phyloP scores from a whole-genome alignment of 495 filamentous ascomycete genomes.

The Xylaria bambusicola region DNA sequence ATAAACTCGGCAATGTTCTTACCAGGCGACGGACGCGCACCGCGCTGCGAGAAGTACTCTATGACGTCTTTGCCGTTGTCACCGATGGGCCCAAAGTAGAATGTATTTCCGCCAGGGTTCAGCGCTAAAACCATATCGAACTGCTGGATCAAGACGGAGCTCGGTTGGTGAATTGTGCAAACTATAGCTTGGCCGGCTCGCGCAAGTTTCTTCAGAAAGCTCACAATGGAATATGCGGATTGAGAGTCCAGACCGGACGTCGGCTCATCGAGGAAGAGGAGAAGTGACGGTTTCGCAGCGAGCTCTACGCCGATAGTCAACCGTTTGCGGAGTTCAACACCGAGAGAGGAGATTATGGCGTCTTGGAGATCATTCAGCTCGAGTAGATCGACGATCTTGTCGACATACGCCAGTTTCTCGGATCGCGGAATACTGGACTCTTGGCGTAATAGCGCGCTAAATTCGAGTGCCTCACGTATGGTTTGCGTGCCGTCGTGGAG shows the following conservation, averaged over 20 bases:
- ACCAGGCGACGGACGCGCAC: slow-evolving; percentile 68
- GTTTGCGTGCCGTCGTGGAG: slow-evolving; percentile 80
- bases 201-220: slow-evolving; percentile 81
- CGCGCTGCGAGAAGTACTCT: slow-evolving; percentile 57
- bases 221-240: slow-evolving; percentile 77
- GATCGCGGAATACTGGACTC: slow-evolving; percentile 60
- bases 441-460: slow-evolving; percentile 80
- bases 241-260: slow-evolving; percentile 85
- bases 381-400: slow-evolving; percentile 83
- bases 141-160: slow-evolving; percentile 63
- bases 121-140: slow-evolving; percentile 72
- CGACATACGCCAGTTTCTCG: slow-evolving; percentile 82
- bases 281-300: slow-evolving; percentile 77
- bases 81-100: slow-evolving; percentile 68
- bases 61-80: slow-evolving; percentile 49
- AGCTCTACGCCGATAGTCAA: slow-evolving; percentile 92
- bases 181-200: slow-evolving; percentile 73
- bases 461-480: slow-evolving; percentile 80
- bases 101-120: slow-evolving; percentile 66
- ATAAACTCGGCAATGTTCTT: slow-evolving; percentile 84
- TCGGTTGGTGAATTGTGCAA: slow-evolving; percentile 79
- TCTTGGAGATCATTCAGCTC: slow-evolving; percentile 81
- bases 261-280: slow-evolving; percentile 83
- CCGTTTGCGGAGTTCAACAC: slow-evolving; percentile 61
- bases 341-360: slow-evolving; percentile 77